Base-by-base conservation (phyloP, 192 early-diverging fungal species). In the Lobosporangium transversale region DNA sequence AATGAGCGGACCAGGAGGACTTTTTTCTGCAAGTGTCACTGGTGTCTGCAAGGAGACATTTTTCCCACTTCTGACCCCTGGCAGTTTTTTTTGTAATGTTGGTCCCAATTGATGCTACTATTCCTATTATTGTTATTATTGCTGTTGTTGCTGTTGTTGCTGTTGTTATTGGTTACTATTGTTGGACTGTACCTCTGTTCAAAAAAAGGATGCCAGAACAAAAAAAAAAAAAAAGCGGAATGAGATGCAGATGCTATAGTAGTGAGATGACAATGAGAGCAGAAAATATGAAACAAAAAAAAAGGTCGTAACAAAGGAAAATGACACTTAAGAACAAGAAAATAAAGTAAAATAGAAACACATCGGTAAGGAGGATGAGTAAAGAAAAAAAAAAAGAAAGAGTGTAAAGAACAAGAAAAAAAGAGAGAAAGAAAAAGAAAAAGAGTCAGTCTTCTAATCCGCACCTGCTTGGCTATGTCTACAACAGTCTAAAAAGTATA, bases 341-440 rank as follows among this genome's bases (percentile, higher is more conserved):
- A 11, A 43, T 20, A 23, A 57, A 17, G 56, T 27, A 21, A 27
- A n/a, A 32, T 43, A 43, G 14, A 15, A 29, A 10, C 30, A 7
- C 17, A 35, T 18, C n/a, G n/a, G n/a, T n/a, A 29, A 27, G 10
- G 47, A 51, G 50, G 23, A 18, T 32, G 61, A 30, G 36, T 26
- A 29, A 53, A 20, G 48, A 14, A 12, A 36, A 52, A 26, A 23
- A 58, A 30, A n/a, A 51, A 43, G 24, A 29, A 56, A 29, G 37
- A 56, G 18, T 59, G 42, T 45, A 27, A 40, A 58, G 29, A 58
- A 58, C 24, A 23, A 55, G 33, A 37, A 17, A 48, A 23, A 21
- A 7, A 44, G 37, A 58, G 21, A 43, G 26, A 58, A 31, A 53
- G 29, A 49, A 49, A 23, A 53, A 57, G 32, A 21, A 20, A 57